Evolutionary conservation across 2,329 filamentous ascomycete genomes (phyloP), one percentile per base, ranked within the genome.

Genomic region (Thelonectria rubi): DNA sequence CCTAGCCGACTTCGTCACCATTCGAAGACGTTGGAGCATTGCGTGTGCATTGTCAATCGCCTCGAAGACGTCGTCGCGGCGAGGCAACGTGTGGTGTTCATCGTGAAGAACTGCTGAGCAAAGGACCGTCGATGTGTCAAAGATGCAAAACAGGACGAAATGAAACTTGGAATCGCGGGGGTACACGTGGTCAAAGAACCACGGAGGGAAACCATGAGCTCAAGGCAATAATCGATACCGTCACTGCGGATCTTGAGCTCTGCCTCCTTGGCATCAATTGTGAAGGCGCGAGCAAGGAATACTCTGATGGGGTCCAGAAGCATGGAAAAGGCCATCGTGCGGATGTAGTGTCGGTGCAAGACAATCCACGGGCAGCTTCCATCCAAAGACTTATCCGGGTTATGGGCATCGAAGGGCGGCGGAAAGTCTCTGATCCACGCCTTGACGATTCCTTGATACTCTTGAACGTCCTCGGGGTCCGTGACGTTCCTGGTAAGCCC

Each of bases 51-150:
- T 66, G 3, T 74, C 69, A 32, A 85, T 79, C 2, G 76, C 75
- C 49, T 75, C 61, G 20, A 81, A 66, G 15, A 82, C 74, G 15
- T 80, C 76, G 2, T 78, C 72, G 12, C 79, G 78, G 12, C 75
- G 75, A 5, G 78, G 77, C 3, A 84, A 72, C 12, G 70, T 74
- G 17, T 70, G 65, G 30, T 80, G 74, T n/a, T 73, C 68, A 59
- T 86, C 83, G 60, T 85, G 82, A 5, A 84, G 76, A 7, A 86
- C 73, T 3, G 82, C 79, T 0, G 82, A 84, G 72, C 81, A 84
- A 5, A 85, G 69, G 17, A 83, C 74, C 0, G 83, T 81, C 1
- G 82, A 78, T 0, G 81, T 82, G 62, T 86, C 82, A 48, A 86
- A 86, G 32, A 84, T 79, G 45, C 76, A 75, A 58, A 84, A 85